Conservation (phyloP, 1,284 basidiomycete species). For the Cryptococcus sp. region DNA sequence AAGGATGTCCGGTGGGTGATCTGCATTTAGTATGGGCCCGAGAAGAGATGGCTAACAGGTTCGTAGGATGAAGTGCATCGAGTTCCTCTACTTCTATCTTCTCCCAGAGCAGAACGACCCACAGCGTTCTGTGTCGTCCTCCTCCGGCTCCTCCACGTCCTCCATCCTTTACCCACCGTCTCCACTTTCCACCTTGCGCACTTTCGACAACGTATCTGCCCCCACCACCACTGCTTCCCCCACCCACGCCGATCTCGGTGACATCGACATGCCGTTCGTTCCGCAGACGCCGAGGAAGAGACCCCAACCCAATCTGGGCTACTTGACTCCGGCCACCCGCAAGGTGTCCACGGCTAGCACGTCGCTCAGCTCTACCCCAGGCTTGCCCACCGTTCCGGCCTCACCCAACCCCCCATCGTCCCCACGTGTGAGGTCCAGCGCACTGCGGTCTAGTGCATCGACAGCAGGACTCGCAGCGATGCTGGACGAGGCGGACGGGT, state of each 20-base stretch:
- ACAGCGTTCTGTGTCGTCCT: slow-evolving; percentile 16
- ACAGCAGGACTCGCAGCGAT: slow-evolving; percentile 14
- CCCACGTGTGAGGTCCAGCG: background rate
- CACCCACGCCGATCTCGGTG: slow-evolving; percentile 10
- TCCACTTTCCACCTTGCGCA: slow-evolving; percentile 6
- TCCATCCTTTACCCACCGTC: slow-evolving; percentile 24
- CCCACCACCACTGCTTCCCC: background rate
- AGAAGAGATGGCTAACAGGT: background rate
- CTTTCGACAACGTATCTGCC: too few relatives aligned
- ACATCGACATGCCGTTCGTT: slow-evolving; percentile 39
- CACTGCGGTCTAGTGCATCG: slow-evolving; percentile 9
- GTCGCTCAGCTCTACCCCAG: slow-evolving; percentile 23
- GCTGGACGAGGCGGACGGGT: slow-evolving; percentile 13
- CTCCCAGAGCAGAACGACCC: slow-evolving; percentile 63
- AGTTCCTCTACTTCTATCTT: slow-evolving; percentile 88
- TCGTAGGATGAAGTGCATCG: slow-evolving; percentile 82
- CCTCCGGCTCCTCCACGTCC: slow-evolving; percentile 16
- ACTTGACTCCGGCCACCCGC: slow-evolving; percentile 37
- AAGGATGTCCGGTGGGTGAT: slow-evolving; percentile 71
- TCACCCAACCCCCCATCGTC: slow-evolving; percentile 19
- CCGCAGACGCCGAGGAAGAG: slow-evolving; percentile 43
- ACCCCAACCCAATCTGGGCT: slow-evolving; percentile 38
- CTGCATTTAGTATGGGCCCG: too few relatives aligned
- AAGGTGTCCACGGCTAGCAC: slow-evolving; percentile 14
- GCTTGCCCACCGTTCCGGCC: slow-evolving; percentile 26